Base-by-base conservation (phyloP, 2,329 filamentous ascomycete species). In the Exutisphaerella laricina region DNA sequence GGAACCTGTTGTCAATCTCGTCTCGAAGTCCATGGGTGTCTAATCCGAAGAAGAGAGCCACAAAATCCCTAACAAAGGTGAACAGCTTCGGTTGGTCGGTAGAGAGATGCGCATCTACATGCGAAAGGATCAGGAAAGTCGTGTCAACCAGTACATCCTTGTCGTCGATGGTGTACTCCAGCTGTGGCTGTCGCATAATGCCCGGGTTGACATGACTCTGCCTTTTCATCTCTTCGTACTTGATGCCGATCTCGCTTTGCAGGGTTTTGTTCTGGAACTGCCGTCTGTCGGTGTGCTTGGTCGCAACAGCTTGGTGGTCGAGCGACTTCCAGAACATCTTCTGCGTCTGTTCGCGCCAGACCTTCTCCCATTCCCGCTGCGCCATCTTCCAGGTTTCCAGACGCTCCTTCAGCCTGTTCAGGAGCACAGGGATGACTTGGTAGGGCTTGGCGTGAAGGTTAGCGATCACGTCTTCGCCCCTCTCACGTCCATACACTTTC, bases 321-420 rank as follows among this genome's bases (percentile, higher is more conserved):
- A 98, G 79, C 64, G 88, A 95, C 70, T 88, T 94, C 69, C 94
- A 86, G 67, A 96, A 94, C 71, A 94, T 90, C 58, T 85, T 83
- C 61, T 94, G 85, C 17, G 90, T 97, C 69, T 97, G 92, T 37
- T 88, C 83, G 51, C 92, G 88, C 92, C 92, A 98, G 5, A 98
- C 88, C 67, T 96, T 96, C 66, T 97, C 89, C 92, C 92, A 98
- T 63, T 98, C 94, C 22, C 92, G 87, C 73, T 86, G 89, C 4
- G 88, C 90, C 55, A 94, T 89, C 52, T 94, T 88, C 92, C 92
- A 98, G 59, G 97, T 89, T 65, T 98, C 92, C 32, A 94, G 83
- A 64, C 97, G 96, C 58, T 94, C 87, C 69, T 97, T 97, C 56
- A 98, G 75, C 9, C 92, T 80, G 39, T 86, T 84, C 47, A 98